A percentile compares a stretch with the other conserved stretches of the same genome.
Evolutionary conservation across 164 flowering plant genomes (phyloP).

Genomic region (Hamamelis virginiana): DNA sequence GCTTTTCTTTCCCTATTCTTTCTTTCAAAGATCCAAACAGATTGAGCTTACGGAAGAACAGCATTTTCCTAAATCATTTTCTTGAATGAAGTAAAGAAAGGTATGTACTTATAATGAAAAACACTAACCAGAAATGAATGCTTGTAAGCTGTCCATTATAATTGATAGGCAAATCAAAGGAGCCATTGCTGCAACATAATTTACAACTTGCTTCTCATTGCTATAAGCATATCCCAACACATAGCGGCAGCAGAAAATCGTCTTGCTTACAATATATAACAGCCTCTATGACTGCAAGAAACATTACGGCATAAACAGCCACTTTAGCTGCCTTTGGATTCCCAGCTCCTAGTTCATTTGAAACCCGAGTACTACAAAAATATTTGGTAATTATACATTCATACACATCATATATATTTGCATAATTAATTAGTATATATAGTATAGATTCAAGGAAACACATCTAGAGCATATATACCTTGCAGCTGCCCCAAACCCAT

Average conservation of each 20-base stretch:
- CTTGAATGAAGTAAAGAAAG: too few species aligned
- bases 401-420: too few species aligned
- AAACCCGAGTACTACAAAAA: slow-evolving; percentile 35
- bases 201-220: slow-evolving; percentile 34
- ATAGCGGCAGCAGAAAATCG: slow-evolving; percentile 20
- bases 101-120: background rate
- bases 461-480: slow-evolving; percentile 20
- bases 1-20: too few species aligned
- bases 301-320: slow-evolving; percentile 18
- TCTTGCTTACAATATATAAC: slow-evolving; percentile 13
- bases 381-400: background rate
- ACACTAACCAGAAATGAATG: slow-evolving; percentile 34
- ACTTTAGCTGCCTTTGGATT: slow-evolving; percentile 34
- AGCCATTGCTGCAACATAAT: slow-evolving; percentile 23
- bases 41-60: too few species aligned
- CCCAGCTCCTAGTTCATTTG: slow-evolving; percentile 54
- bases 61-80: too few species aligned
- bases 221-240: slow-evolving; percentile 33
- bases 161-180: slow-evolving; percentile 23
- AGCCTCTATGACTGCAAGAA: slow-evolving; percentile 20
- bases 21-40: too few species aligned
- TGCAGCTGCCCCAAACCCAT: slow-evolving; percentile 32
- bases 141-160: slow-evolving; percentile 28
- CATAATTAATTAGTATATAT: too few species aligned
- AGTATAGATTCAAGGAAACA: background rate